Percentiles rank a stretch among this genome's conserved stretches.
Conservation (phyloP, 176 grass and related monocot genomes). For the Musa acuminata region DNA sequence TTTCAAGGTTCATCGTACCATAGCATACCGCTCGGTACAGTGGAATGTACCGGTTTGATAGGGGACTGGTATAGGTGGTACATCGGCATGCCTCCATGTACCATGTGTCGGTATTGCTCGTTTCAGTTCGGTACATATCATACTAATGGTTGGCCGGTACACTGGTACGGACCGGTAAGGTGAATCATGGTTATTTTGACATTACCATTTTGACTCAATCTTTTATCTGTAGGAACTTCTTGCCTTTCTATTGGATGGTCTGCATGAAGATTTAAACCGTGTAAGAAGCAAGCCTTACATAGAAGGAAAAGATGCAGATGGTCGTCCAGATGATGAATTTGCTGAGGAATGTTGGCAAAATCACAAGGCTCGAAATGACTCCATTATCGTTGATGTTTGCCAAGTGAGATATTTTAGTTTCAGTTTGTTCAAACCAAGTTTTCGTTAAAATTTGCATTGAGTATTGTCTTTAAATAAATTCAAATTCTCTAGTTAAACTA, state of each 20-base stretch:
- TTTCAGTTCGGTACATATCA: no score
- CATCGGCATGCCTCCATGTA: no score
- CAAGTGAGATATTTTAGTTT: conserved; percentile 40
- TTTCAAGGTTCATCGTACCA: no score
- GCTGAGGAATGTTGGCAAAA: conserved; percentile 90
- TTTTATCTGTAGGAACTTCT: conserved; percentile 69
- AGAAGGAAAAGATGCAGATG: conserved; percentile 88
- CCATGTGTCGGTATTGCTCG: no score
- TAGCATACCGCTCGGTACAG: no score
- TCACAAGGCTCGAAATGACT: conserved; percentile 96
- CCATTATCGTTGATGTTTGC: conserved; percentile 95
- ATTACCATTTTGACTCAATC: neutral
- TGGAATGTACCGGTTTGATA: no score
- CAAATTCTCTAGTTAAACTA: neutral
- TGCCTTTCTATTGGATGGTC: conserved; percentile 90
- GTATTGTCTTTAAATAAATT: neutral
- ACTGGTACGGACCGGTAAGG: no score
- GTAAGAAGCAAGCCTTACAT: conserved; percentile 98
- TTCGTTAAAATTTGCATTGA: neutral
- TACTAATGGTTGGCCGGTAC: no score
- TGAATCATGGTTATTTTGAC: neutral
- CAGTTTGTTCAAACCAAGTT: neutral
- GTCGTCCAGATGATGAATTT: conserved; percentile 69
- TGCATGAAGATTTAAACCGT: conserved; percentile 99
- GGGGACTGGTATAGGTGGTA: no score